Conservation (phyloP, 345 rosid species). For the Populus pruinosa region DNA sequence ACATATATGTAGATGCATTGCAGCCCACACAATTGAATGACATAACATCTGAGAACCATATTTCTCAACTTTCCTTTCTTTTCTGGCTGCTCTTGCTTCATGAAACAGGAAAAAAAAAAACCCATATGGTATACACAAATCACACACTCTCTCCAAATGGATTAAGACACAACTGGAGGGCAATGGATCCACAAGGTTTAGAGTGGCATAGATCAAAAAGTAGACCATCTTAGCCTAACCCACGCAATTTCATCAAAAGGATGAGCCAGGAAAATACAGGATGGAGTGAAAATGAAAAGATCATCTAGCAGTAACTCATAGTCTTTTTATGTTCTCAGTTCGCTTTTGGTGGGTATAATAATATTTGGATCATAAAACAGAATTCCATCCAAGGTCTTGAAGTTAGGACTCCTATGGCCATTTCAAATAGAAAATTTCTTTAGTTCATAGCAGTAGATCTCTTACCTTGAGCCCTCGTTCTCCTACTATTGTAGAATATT, state of each 20-base stretch:
- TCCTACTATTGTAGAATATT: conserved; percentile 90
- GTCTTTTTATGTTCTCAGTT: background rate
- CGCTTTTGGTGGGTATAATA: background rate
- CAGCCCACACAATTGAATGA: no score
- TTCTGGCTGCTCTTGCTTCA: no score
- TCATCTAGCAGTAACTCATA: background rate
- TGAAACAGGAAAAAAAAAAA: no score
- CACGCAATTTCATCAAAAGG: background rate
- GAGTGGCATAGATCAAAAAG: background rate
- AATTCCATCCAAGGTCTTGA: background rate
- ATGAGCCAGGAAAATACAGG: background rate
- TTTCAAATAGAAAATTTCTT: background rate
- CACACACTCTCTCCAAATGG: no score
- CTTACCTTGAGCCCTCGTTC: conserved; percentile 99
- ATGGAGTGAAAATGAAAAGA: background rate
- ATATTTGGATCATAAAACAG: background rate
- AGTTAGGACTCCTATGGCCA: background rate
- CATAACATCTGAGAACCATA: no score
- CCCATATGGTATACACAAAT: no score
- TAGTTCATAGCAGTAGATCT: conserved; percentile 7
- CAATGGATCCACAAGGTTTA: background rate
- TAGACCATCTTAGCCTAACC: background rate
- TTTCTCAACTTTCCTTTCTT: no score
- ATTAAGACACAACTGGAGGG: background rate
- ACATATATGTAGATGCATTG: no score